Evolutionary conservation across 2,329 filamentous ascomycete genomes (phyloP).

Genomic region (Hypoxylon sp.): DNA sequence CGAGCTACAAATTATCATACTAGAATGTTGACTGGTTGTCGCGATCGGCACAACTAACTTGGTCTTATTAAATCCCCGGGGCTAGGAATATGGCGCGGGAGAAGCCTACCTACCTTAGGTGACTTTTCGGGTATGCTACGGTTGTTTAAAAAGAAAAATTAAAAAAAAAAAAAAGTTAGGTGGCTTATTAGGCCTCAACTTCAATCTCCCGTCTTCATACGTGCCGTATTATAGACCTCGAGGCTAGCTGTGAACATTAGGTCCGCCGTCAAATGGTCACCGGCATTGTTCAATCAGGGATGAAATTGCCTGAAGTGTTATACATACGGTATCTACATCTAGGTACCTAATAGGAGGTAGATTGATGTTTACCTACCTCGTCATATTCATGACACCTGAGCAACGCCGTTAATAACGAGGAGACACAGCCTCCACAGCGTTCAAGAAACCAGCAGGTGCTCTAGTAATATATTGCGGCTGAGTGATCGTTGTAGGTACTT

Average conservation of each 20-base stretch:
- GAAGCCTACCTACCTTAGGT: not conserved
- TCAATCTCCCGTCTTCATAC: not conserved
- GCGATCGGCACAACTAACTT: not conserved
- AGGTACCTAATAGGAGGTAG: not conserved
- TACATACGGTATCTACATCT: not conserved
- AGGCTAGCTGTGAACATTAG: not conserved
- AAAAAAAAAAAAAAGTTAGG: no score
- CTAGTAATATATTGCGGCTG: constrained; percentile 10
- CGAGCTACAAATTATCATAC: not conserved
- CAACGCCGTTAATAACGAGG: not conserved
- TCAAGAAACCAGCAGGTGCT: not conserved
- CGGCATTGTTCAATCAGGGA: no score
- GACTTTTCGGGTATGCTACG: no score
- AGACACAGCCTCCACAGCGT: not conserved
- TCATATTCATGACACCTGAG: not conserved
- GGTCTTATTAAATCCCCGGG: constrained; percentile 5
- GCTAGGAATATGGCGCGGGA: constrained; percentile 10
- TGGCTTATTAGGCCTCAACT: not conserved
- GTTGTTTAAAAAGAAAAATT: no score
- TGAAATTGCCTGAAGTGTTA: no score
- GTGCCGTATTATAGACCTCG: not conserved
- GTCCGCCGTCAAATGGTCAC: not conserved
- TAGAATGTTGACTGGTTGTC: not conserved
- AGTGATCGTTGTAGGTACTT: not conserved
- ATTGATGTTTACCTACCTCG: no score